phyloP scores from a whole-genome alignment of 2,329 filamentous ascomycete species.

The Cordyceps militaris region DNA sequence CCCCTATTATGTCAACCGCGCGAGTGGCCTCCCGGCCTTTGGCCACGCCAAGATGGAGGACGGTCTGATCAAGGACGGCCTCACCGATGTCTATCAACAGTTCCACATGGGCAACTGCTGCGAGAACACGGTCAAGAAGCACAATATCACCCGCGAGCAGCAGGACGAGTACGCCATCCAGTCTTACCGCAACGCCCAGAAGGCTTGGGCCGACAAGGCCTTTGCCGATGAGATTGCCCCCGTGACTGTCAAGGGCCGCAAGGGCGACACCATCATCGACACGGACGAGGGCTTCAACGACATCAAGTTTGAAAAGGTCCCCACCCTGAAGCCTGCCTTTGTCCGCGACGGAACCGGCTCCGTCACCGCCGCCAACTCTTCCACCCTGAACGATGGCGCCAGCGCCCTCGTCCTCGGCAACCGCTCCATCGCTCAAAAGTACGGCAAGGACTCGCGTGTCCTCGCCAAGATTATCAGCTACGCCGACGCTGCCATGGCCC shows the following conservation, averaged over 20 bases:
- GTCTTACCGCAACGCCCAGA: slow-evolving; percentile 83
- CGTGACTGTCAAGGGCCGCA: slow-evolving; percentile 76
- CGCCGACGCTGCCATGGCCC: slow-evolving; percentile 83
- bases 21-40: slow-evolving; percentile 76
- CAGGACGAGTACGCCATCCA: slow-evolving; percentile 88
- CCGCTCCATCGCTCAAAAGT: slow-evolving; percentile 72
- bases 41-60: slow-evolving; percentile 85
- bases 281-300: slow-evolving; percentile 87
- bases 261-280: slow-evolving; percentile 71
- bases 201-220: slow-evolving; percentile 73
- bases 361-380: slow-evolving; percentile 91
- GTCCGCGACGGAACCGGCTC: slow-evolving; percentile 77
- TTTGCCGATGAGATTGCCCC: slow-evolving; percentile 89
- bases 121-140: slow-evolving; percentile 87
- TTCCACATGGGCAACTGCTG: slow-evolving; percentile 98
- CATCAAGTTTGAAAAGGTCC: slow-evolving; percentile 78
- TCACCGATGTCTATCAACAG: slow-evolving; percentile 94
- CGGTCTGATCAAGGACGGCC: slow-evolving; percentile 85
- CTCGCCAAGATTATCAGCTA: slow-evolving; percentile 80
- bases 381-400: slow-evolving; percentile 89
- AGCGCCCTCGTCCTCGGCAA: slow-evolving; percentile 81
- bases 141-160: slow-evolving; percentile 70
- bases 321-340: slow-evolving; percentile 85
- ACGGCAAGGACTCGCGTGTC: slow-evolving; percentile 69
- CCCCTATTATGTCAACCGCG: slow-evolving; percentile 80